Percentiles rank a stretch among this genome's conserved stretches.
phyloP scores from a whole-genome alignment of 2,329 filamentous ascomycete genomes.

The Phialophora macrospora region DNA sequence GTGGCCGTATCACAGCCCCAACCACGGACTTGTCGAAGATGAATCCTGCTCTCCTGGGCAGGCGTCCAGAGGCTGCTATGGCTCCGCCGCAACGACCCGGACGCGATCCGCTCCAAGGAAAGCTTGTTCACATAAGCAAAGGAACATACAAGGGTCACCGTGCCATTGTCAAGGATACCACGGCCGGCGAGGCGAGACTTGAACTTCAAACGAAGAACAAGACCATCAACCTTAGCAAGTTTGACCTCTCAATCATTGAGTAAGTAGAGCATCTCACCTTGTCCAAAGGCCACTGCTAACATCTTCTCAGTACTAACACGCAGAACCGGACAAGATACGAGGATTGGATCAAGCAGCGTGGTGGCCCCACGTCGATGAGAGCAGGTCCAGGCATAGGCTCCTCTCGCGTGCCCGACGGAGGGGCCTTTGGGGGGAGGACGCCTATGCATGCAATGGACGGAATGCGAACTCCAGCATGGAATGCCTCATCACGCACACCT shows the following conservation, averaged over 20 bases:
- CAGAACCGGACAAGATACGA: constrained; percentile 37
- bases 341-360: constrained; percentile 35
- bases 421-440: constrained; percentile 72
- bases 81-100: constrained; percentile 74
- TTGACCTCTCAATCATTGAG: constrained; percentile 84
- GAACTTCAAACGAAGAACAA: constrained; percentile 96
- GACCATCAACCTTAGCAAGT: constrained; percentile 81
- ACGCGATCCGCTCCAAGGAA: constrained; percentile 82
- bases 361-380: constrained; percentile 34
- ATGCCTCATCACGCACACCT: constrained; percentile 56
- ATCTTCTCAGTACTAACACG: constrained; percentile 30
- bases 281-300: constrained; percentile 34
- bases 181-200: constrained; percentile 81
- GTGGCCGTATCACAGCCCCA: constrained; percentile 71
- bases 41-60: constrained; percentile 74
- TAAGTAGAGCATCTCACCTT: constrained; percentile 49
- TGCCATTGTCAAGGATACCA: constrained; percentile 94
- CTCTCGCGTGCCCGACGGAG: constrained; percentile 55
- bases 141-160: constrained; percentile 91
- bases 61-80: constrained; percentile 56
- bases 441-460: constrained; percentile 65
- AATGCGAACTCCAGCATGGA: constrained; percentile 79
- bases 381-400: constrained; percentile 42
- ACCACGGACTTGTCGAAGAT: constrained; percentile 82
- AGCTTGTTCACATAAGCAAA: constrained; percentile 85